A percentile compares a stretch with the other conserved stretches of the same genome.
phyloP scores from a whole-genome alignment of 768 basidiomycete genomes.

The Boletus reticuloceps region DNA sequence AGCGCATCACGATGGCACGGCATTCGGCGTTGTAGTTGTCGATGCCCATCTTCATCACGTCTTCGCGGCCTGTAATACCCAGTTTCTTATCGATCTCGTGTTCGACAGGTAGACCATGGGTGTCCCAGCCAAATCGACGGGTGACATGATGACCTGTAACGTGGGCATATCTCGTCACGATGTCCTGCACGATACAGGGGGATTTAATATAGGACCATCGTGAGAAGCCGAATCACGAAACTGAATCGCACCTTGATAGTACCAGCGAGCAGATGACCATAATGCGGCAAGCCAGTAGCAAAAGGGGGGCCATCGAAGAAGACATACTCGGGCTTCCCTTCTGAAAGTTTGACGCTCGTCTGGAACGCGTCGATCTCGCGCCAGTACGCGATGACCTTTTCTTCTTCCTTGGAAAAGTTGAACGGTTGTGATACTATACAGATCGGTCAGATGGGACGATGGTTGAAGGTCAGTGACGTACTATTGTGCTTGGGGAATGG shows the following conservation, averaged over 20 bases:
- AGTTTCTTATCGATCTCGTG: constrained; percentile 99
- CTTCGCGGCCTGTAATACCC: constrained; percentile 86
- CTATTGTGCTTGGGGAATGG: constrained; percentile 71
- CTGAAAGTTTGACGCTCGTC: constrained; percentile 88
- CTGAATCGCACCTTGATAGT: constrained; percentile 77
- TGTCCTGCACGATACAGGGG: constrained; percentile 60
- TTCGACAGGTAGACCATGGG: constrained; percentile 97
- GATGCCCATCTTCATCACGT: constrained; percentile 95
- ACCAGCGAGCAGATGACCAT: constrained; percentile 90
- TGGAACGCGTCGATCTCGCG: constrained; percentile 96
- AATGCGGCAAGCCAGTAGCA: constrained; percentile 95
- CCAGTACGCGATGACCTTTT: constrained; percentile 90
- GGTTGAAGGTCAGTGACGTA: constrained; percentile 34
- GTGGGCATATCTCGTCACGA: constrained; percentile 94
- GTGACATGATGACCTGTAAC: constrained; percentile 90
- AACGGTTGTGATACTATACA: constrained; percentile 68
- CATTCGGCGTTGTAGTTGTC: constrained; percentile 98
- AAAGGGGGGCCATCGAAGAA: constrained; percentile 99
- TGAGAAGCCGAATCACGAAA: constrained; percentile 1
- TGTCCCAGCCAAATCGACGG: constrained; percentile 98
- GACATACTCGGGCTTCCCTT: constrained; percentile 85
- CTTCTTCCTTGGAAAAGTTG: constrained; percentile 85
- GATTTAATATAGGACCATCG: constrained; percentile 1
- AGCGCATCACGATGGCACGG: constrained; percentile 95
- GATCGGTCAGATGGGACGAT: constrained; percentile 6